These are phyloP conservation scores for Paxillus involutus DNA, from an alignment of 768 basidiomycete species.

Conservation along the genomic window DNA sequence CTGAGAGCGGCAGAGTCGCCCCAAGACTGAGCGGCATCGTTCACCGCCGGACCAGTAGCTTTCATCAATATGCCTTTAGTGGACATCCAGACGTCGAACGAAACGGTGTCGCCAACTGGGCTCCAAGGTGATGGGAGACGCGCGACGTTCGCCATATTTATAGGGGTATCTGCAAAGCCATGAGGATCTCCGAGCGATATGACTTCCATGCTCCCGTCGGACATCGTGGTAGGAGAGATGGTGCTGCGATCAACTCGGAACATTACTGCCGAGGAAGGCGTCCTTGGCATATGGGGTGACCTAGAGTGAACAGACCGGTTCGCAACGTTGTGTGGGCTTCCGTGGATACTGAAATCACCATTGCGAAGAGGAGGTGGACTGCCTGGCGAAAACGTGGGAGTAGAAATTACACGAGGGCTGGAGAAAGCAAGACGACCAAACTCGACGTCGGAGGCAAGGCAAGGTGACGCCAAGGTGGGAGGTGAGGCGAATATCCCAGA, in stretches of 20 bases:
- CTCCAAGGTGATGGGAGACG: conserved; percentile 33
- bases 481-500: conserved; percentile 16
- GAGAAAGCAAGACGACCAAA: neutral
- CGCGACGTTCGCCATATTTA: neutral
- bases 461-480: neutral
- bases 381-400: neutral
- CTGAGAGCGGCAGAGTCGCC: neutral
- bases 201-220: conserved; percentile 22
- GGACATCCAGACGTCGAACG: conserved; percentile 24
- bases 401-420: neutral
- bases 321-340: neutral
- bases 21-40: neutral
- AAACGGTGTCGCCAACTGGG: conserved; percentile 11
- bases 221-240: conserved; percentile 23
- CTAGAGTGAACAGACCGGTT: conserved; percentile 5
- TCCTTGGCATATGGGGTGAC: conserved; percentile 9
- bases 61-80: conserved; percentile 17
- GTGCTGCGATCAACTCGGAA: conserved; percentile 21
- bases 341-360: neutral
- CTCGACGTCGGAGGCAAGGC: neutral
- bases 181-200: conserved; percentile 19
- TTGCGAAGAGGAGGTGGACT: conserved; percentile 6
- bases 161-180: conserved; percentile 7
- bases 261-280: conserved; percentile 12
- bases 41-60: conserved; percentile 13